Conservation (phyloP, 2,329 filamentous ascomycete genomes). For the Xylaria sp. region DNA sequence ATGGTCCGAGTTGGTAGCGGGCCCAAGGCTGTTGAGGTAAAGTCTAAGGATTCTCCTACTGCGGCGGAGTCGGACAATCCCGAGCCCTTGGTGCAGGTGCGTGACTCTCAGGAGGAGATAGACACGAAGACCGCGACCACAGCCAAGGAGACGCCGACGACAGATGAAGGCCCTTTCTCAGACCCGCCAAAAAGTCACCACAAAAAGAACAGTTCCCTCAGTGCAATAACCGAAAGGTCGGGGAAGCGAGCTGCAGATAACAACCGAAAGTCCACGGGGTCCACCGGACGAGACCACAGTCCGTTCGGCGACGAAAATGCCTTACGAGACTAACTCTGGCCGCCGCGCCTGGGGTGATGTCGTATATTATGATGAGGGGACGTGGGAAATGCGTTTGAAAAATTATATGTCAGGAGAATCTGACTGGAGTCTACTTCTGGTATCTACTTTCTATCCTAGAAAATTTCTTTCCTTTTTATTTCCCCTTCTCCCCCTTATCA, state of each 20-base stretch:
- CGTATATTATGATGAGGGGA: conserved; percentile 26
- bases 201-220: conserved; percentile 51
- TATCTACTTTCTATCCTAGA: conserved; percentile 29
- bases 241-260: conserved; percentile 44
- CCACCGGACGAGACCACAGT: conserved; percentile 28
- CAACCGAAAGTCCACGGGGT: conserved; percentile 34
- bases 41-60: conserved; percentile 29
- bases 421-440: conserved; percentile 19
- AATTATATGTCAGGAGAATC: conserved; percentile 10
- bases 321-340: conserved; percentile 32
- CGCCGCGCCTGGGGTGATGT: conserved; percentile 15
- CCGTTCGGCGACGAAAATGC: conserved; percentile 40
- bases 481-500: conserved; percentile 1
- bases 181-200: conserved; percentile 51
- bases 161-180: conserved; percentile 62
- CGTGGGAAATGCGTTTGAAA: conserved; percentile 23
- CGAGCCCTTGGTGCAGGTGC: conserved; percentile 21
- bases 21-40: conserved; percentile 43
- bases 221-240: conserved; percentile 59
- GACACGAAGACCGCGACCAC: conserved; percentile 52
- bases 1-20: conserved; percentile 60
- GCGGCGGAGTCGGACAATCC: conserved; percentile 27
- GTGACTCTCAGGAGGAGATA: conserved; percentile 20
- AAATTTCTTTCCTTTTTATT: conserved; percentile 16
- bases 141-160: conserved; percentile 51